Percentiles rank a stretch among this genome's conserved stretches.
phyloP scores from a whole-genome alignment of 352 stramenopile species.

The Phytophthora pinifolia region DNA sequence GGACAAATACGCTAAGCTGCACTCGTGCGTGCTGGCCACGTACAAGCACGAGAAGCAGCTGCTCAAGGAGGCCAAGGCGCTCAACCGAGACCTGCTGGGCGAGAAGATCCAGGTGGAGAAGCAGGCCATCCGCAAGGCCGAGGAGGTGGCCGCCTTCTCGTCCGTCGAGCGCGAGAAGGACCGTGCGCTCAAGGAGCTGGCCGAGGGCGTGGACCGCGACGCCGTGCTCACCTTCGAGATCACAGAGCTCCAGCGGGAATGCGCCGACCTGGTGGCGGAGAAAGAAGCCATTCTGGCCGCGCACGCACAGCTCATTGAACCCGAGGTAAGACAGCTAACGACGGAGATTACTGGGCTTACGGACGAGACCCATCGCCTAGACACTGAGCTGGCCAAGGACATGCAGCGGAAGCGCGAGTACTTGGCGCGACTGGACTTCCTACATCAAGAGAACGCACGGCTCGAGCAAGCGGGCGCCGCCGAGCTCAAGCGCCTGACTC shows the following conservation, averaged over 20 bases:
- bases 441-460: constrained; percentile 61
- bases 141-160: constrained; percentile 72
- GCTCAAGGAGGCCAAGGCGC: constrained; percentile 77
- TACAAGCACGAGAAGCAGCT: constrained; percentile 85
- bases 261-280: constrained; percentile 64
- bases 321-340: constrained; percentile 75
- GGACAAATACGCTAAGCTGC: constrained; percentile 72
- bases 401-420: constrained; percentile 64
- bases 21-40: constrained; percentile 68
- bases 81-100: constrained; percentile 82
- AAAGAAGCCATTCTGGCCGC: constrained; percentile 78
- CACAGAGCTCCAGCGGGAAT: constrained; percentile 83
- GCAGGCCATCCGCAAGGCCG: constrained; percentile 81
- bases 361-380: constrained; percentile 69
- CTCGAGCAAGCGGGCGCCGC: constrained; percentile 46
- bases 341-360: constrained; percentile 62
- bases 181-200: constrained; percentile 71
- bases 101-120: constrained; percentile 90
- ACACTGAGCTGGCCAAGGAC: constrained; percentile 75
- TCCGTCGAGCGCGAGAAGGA: constrained; percentile 84
- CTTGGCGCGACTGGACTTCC: constrained; percentile 54
- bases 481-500: constrained; percentile 61
- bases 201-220: constrained; percentile 77
- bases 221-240: constrained; percentile 87
- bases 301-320: constrained; percentile 83